Conservation (phyloP, 2,329 filamentous ascomycete genomes). For the Nemania sp. region DNA sequence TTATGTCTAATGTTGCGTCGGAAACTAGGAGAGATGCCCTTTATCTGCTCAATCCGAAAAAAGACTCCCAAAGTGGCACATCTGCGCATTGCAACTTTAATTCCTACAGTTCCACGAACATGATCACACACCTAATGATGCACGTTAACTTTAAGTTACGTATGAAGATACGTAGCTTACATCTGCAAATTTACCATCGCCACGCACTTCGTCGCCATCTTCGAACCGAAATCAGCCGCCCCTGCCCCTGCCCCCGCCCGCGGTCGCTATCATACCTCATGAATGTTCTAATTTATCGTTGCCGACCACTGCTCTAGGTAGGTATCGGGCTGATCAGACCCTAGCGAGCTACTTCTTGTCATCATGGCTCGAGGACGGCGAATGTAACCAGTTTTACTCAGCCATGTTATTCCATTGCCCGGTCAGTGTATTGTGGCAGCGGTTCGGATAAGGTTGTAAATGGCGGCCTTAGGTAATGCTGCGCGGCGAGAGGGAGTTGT, state of each 20-base stretch:
- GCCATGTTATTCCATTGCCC: slow-evolving; percentile 6
- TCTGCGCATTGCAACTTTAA: not conserved
- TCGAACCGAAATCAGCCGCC: slow-evolving; percentile 2
- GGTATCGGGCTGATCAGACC: slow-evolving; percentile 3
- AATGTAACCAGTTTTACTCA: slow-evolving; percentile 5
- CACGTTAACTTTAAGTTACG: slow-evolving; percentile 10
- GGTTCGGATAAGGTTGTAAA: slow-evolving; percentile 7
- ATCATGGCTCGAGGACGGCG: slow-evolving; percentile 11
- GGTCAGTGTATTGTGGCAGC: slow-evolving; percentile 7
- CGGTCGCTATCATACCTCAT: slow-evolving; percentile 7
- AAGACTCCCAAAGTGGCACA: not conserved
- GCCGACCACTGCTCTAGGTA: slow-evolving; percentile 4
- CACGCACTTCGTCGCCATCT: slow-evolving; percentile 8
- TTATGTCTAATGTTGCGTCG: not conserved
- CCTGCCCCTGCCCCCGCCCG: not conserved
- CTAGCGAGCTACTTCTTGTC: slow-evolving; percentile 6
- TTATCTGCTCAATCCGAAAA: not conserved
- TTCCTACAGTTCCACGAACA: not conserved
- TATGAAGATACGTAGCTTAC: slow-evolving; percentile 8
- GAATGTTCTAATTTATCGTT: slow-evolving; percentile 4
- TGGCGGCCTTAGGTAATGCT: slow-evolving; percentile 1
- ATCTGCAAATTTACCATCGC: slow-evolving; percentile 3
- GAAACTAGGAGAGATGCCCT: not conserved
- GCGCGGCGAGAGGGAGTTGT: slow-evolving; percentile 5
- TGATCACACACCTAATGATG: slow-evolving; percentile 1